Base-by-base conservation (phyloP, 2,329 filamentous ascomycete species). In the Colletotrichum musae region DNA sequence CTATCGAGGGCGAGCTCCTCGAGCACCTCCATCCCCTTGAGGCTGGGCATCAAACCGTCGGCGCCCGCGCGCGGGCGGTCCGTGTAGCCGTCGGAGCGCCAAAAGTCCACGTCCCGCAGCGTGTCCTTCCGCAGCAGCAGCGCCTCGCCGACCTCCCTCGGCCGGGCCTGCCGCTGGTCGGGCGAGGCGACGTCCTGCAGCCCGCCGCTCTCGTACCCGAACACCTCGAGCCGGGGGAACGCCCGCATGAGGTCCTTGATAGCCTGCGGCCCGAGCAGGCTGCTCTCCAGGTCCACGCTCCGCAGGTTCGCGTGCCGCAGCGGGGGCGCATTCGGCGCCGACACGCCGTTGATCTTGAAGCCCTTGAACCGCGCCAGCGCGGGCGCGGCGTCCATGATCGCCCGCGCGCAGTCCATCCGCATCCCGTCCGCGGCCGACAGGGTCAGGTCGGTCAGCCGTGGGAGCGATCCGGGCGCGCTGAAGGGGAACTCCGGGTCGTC, bases 41-140 rank as follows among this genome's bases (percentile, higher is more conserved):
- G 52, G 9, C 60, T 63, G 18, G 5, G 41, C 60, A 57, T 63
- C 24, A 28, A 24, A 7, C 32, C 24, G 2, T 36, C 39, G 1
- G 21, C 1, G 0, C 15, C 9, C n/a, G 39, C 16, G 10, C 41
- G 10, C 21, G 18, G 15, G 41, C n/a, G 26, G 10, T 47, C 13
- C 0, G 16, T 16, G 16, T 43, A 52, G 18, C 43, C 26, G 4
- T n/a, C 16, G 18, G 58, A 52, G 10, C 47, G 50, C 9, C 24
- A 18, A 18, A 63, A 32, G 28, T 63, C 60, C 5, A 63, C 39
- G 16, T 63, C 50, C 6, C 45, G 43, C 5, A 63, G 51, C 5
- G 51, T 63, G 15, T 63, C 51, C n/a, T 48, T 47, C 18, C 60
- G 41, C 12, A 63, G n/a, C 6, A 63, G 60, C 5, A 63, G 50